Evolutionary conservation across 257 asterid genomes (phyloP), one percentile per base, ranked within the genome.

Genomic region (Nicotiana paniculata): DNA sequence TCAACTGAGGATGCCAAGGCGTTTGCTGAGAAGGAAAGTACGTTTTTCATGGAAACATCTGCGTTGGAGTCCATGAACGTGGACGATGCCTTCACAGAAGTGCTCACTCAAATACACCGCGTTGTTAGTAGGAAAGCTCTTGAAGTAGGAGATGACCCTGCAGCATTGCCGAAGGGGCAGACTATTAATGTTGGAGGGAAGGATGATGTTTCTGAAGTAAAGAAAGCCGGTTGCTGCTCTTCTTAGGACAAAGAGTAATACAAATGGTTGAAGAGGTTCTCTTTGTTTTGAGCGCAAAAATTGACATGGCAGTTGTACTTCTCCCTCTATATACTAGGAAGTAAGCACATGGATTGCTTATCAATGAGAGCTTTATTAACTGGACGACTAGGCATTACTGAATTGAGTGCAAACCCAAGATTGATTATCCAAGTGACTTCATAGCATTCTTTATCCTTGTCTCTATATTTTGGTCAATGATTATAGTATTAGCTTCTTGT

Each of bases 201-300:
- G 53, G 83, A 81, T 66, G 83, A 81, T 53, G 55, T 28, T 32
- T 26, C 77, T 35, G 83, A 35, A 55, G 81, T 77, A 59, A 77
- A 77, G 81, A 77, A 77, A 77, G 81, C 81, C 5, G 81, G 81
- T 55, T 81, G 83, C 54, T 81, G 83, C 35, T 80, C 83, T 80
- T 62, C 83, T 63, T 80, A 37, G 33, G 32, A 46, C 64, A 26
- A 74, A 26, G 62, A 26, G 63, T 26, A 74, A 74, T 48, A 58
- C 26, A 24, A 24, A 46, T 5, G 10, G 61, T 30, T 13, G 43
- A 48, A 9, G 9, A 74, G 79, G 28, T 48, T 75, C 79, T 75
- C 53, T 75, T 75, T 75, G 46, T 15, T 51, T 75, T 75, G 62
- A 26, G 79, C 79, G 1, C 58, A 26, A 33, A 75, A 26, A 6